phyloP scores from a whole-genome alignment of 805 yeast species.

The Wickerhamomyces hampshirensis region DNA sequence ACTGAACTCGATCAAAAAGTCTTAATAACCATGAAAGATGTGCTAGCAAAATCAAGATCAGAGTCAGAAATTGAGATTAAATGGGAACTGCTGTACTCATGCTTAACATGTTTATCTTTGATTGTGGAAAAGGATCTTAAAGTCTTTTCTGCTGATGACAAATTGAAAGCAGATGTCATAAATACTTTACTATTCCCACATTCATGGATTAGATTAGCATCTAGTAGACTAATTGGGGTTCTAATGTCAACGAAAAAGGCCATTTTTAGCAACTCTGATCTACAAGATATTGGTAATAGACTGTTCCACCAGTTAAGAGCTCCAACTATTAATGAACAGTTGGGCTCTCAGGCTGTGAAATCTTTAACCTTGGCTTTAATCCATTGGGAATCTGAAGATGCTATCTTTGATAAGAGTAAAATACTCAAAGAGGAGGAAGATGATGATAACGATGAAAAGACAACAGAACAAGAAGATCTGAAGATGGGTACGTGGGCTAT shows the following conservation, averaged over 20 bases:
- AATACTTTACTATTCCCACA: conserved; percentile 75
- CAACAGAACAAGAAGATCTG: conserved; percentile 14
- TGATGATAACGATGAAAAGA: conserved; percentile 23
- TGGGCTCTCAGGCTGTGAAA: conserved; percentile 62
- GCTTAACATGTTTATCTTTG: conserved; percentile 47
- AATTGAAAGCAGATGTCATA: conserved; percentile 36
- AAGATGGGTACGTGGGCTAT: conserved; percentile 57
- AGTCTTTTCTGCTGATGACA: conserved; percentile 22
- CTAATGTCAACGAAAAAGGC: conserved; percentile 37
- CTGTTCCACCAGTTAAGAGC: conserved; percentile 78
- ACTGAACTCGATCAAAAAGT: conserved; percentile 41
- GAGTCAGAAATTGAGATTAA: conserved; percentile 40
- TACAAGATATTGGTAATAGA: conserved; percentile 67
- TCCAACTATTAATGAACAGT: conserved; percentile 58
- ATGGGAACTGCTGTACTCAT: conserved; percentile 78
- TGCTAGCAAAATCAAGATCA: conserved; percentile 30
- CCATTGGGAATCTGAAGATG: conserved; percentile 49
- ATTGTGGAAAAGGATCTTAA: conserved; percentile 31
- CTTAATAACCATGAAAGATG: conserved; percentile 28
- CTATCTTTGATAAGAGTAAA: conserved; percentile 28
- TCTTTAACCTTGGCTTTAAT: conserved; percentile 57
- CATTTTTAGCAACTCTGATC: conserved; percentile 37
- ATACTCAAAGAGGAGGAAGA: conserved; percentile 21
- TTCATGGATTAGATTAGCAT: conserved; percentile 77
- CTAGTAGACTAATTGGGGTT: conserved; percentile 55